Evolutionary conservation across 2,329 filamentous ascomycete genomes (phyloP), one percentile per base, ranked within the genome.

Genomic region (Colletotrichum sp.): DNA sequence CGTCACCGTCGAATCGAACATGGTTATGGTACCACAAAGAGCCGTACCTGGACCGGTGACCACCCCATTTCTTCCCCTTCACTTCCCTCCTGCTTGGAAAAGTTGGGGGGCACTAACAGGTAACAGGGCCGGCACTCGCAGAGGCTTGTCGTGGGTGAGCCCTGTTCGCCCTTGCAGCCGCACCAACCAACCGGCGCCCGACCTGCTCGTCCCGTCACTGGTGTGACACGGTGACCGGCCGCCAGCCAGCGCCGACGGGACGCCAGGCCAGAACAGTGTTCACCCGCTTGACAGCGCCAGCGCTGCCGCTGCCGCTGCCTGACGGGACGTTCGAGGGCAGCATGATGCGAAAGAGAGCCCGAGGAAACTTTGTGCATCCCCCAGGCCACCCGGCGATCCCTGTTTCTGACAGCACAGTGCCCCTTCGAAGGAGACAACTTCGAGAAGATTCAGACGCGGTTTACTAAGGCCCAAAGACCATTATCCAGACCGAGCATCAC

Each of bases 111-210:
- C 30, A 52, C 36, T 9, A 39, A 39, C 36, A 39, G 36, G 36
- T 18, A 60, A 32, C 62, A 75, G 69, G 69, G 34, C 69, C 69
- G 73, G 69, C 69, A 76, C 69, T 76, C 69, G 64, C 62, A 69
- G 63, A 75, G 63, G 57, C 63, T 57, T 72, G 69, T 72, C 63
- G 63, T 57, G 73, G 69, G 39, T 71, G 63, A 57, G 44, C 69
- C 55, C 57, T 72, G 73, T 28, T 32, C 63, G 63, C 39, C 62
- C 30, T 63, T 68, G 63, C 69, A 72, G 69, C 69, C 57, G 73
- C 73, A 76, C 69, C 73, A 72, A 69, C 73, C 73, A 69, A 73
- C 73, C 64, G 26, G 55, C 32, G 57, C 73, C 63, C 24, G 52
- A 67, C 68, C 60, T 49, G 72, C 62, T 74, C 68, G 67, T 65